These are phyloP conservation scores for Jatropha podagrica DNA, from an alignment of 441 rosid genomes.

Conservation along the genomic window DNA sequence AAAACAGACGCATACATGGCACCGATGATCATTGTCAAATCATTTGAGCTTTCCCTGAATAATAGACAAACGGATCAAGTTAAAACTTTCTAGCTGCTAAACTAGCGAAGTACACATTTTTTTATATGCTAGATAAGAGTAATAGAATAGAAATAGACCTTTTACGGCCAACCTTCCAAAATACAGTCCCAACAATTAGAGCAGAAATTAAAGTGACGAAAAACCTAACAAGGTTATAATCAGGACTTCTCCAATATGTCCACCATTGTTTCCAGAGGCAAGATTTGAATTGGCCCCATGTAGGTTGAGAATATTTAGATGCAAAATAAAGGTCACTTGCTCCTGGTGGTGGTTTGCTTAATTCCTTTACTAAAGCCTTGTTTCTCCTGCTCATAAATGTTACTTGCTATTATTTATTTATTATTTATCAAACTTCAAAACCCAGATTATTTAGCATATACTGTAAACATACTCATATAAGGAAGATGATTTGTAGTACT, in stretches of 20 bases:
- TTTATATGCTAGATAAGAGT: background rate
- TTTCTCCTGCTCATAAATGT: constrained; percentile 49
- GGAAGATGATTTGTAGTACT: constrained; percentile 56
- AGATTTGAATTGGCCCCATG: constrained; percentile 83
- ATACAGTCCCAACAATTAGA: constrained; percentile 65
- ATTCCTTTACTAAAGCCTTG: constrained; percentile 64
- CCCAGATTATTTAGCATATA: background rate
- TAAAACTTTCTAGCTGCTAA: background rate
- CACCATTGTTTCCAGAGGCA: constrained; percentile 94
- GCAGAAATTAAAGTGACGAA: constrained; percentile 65
- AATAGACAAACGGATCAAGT: constrained; percentile 7
- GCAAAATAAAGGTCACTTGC: constrained; percentile 65
- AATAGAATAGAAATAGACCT: constrained; percentile 36
- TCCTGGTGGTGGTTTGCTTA: constrained; percentile 66
- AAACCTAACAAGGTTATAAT: constrained; percentile 76
- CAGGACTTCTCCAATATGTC: constrained; percentile 98
- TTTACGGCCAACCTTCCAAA: constrained; percentile 72
- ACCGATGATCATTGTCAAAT: constrained; percentile 75
- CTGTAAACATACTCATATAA: constrained; percentile 52
- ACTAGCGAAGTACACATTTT: too few species aligned
- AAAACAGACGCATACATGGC: constrained; percentile 83
- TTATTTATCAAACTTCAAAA: constrained; percentile 2
- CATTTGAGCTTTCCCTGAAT: constrained; percentile 46
- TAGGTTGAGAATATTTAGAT: constrained; percentile 52
- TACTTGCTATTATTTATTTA: too few species aligned